These are phyloP conservation scores for Acer yangbiense DNA, from an alignment of 345 rosid genomes.

Conservation along the genomic window DNA sequence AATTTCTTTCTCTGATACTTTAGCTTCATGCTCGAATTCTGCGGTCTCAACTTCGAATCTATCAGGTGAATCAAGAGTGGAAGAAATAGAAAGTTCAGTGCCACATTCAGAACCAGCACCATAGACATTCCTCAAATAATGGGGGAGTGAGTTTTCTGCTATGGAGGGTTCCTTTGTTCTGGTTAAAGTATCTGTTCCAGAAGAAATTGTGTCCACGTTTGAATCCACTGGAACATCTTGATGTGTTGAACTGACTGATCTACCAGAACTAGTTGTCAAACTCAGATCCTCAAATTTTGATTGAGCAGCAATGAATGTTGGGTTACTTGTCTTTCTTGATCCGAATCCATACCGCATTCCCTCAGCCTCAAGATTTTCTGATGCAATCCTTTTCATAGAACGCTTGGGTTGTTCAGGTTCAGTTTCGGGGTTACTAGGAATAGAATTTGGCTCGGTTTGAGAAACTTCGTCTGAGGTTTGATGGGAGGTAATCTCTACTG, in stretches of 20 bases:
- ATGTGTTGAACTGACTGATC: slow-evolving; percentile 34
- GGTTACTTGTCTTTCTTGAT: slow-evolving; percentile 62
- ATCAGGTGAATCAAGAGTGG: slow-evolving; percentile 89
- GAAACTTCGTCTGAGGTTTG: slow-evolving; percentile 33
- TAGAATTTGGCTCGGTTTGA: slow-evolving; percentile 29
- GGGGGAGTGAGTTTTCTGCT: slow-evolving; percentile 36
- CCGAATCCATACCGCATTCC: slow-evolving; percentile 42
- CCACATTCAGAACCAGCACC: slow-evolving; percentile 79
- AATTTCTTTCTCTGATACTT: slow-evolving; percentile 40
- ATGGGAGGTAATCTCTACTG: slow-evolving; percentile 34
- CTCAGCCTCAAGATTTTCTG: slow-evolving; percentile 52
- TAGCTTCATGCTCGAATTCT: slow-evolving; percentile 42
- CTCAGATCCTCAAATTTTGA: slow-evolving; percentile 77
- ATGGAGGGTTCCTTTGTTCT: slow-evolving; percentile 31
- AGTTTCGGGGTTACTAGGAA: slow-evolving; percentile 37
- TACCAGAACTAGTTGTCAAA: slow-evolving; percentile 46
- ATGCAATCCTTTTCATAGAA: slow-evolving; percentile 58
- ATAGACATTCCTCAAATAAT: slow-evolving; percentile 35
- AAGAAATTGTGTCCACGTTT: slow-evolving; percentile 34
- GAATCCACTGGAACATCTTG: slow-evolving; percentile 47
- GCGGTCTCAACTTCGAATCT: slow-evolving; percentile 51
- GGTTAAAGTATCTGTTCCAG: slow-evolving; percentile 27
- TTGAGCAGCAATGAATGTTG: slow-evolving; percentile 67
- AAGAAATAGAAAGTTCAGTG: slow-evolving; percentile 84
- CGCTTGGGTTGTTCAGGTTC: slow-evolving; percentile 57